These are phyloP conservation scores for Thielaviopsis musarum DNA, from an alignment of 2,329 filamentous ascomycete species.

Conservation along the genomic window DNA sequence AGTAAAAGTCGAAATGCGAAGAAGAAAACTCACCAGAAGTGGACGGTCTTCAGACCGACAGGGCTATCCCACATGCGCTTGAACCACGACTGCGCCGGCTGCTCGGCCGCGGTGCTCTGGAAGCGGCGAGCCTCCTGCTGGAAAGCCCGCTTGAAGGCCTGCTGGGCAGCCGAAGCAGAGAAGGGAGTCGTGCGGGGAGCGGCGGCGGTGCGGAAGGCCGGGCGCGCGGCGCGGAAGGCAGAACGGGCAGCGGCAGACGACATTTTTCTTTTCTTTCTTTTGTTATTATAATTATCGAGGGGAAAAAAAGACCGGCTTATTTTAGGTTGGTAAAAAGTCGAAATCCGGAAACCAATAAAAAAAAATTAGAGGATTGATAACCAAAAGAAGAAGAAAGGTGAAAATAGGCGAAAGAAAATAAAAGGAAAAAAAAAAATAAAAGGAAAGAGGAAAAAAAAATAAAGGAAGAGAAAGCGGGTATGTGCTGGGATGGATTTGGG, in stretches of 20 bases:
- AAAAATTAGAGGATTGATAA: not conserved
- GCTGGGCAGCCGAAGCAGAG: constrained; percentile 34
- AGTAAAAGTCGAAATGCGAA: not conserved
- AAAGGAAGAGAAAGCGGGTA: not conserved
- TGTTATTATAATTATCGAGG: not conserved
- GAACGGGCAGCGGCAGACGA: constrained; percentile 24
- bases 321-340: not conserved
- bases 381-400: not conserved
- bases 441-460: not conserved
- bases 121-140: constrained; percentile 35
- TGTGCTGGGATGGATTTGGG: not conserved
- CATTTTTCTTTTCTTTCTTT: constrained; percentile 20
- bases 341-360: not conserved
- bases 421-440: not conserved
- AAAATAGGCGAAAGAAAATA: not conserved
- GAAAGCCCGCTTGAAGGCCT: constrained; percentile 31
- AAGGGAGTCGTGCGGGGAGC: constrained; percentile 33
- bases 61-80: constrained; percentile 73
- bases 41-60: constrained; percentile 77
- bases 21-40: constrained; percentile 62
- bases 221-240: constrained; percentile 38
- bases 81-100: constrained; percentile 39
- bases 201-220: constrained; percentile 34
- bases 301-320: not conserved
- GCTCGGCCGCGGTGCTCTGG: constrained; percentile 40